These are phyloP conservation scores for Corymbia maculata DNA, from an alignment of 345 rosid species.

Conservation along the genomic window DNA sequence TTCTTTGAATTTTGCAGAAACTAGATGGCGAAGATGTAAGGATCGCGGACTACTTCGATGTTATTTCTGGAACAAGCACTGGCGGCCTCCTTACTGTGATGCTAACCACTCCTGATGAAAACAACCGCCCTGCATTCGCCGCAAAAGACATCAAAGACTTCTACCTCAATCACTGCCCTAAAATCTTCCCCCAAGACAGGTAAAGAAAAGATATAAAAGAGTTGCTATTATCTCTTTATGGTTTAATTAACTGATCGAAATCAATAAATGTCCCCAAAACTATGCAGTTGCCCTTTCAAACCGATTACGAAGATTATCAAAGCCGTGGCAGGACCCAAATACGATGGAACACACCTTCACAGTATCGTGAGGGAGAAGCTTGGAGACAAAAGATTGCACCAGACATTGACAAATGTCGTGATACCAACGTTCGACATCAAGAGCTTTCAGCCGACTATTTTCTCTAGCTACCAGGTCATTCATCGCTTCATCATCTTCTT, in stretches of 20 bases:
- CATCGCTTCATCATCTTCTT: background rate
- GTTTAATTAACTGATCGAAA: background rate
- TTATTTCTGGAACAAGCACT: slow-evolving; percentile 26
- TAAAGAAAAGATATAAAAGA: background rate
- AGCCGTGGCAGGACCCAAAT: slow-evolving; percentile 17
- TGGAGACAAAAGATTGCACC: slow-evolving; percentile 8
- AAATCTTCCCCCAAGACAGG: slow-evolving; percentile 18
- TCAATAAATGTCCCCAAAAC: background rate
- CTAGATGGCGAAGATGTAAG: slow-evolving; percentile 23
- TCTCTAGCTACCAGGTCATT: slow-evolving; percentile 15
- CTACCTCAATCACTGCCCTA: slow-evolving; percentile 10
- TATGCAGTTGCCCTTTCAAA: background rate
- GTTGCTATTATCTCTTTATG: background rate
- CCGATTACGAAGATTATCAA: background rate
- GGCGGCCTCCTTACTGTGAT: slow-evolving; percentile 32
- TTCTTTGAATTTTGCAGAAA: slow-evolving; percentile 2
- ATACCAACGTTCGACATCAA: slow-evolving; percentile 33
- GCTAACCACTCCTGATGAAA: slow-evolving; percentile 18
- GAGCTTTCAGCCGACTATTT: slow-evolving; percentile 23
- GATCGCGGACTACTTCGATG: slow-evolving; percentile 32
- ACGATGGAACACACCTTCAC: slow-evolving; percentile 19
- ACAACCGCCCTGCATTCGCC: slow-evolving; percentile 20
- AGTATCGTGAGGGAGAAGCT: slow-evolving; percentile 9
- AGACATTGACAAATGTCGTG: slow-evolving; percentile 24
- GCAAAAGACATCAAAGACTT: slow-evolving; percentile 23